Conservation (phyloP, 2,329 filamentous ascomycete species). For the Periconia macrospinosa region DNA sequence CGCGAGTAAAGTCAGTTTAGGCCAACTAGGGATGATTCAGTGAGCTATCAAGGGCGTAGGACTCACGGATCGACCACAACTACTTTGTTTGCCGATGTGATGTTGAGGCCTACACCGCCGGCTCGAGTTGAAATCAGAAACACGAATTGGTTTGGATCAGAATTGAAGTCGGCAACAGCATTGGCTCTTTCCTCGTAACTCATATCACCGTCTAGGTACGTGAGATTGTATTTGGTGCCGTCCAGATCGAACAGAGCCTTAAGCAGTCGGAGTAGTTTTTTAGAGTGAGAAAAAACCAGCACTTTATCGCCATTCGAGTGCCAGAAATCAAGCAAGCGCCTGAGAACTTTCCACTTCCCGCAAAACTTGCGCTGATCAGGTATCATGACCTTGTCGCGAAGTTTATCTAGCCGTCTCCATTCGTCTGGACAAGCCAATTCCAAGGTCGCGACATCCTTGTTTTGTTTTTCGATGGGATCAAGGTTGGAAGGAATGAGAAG, state of each 20-base stretch:
- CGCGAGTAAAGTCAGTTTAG: too few species aligned
- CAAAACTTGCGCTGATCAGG: constrained; percentile 89
- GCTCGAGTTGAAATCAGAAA: constrained; percentile 95
- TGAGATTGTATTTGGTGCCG: constrained; percentile 75
- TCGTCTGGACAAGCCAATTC: constrained; percentile 72
- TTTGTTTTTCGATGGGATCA: constrained; percentile 71
- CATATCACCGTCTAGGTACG: constrained; percentile 85
- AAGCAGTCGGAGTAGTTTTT: constrained; percentile 80
- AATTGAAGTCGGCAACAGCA: constrained; percentile 88
- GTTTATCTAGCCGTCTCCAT: constrained; percentile 74
- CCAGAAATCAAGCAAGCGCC: constrained; percentile 87
- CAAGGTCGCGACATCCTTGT: constrained; percentile 75
- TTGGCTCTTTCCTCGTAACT: constrained; percentile 79
- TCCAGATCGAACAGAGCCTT: constrained; percentile 85
- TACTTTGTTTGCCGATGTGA: constrained; percentile 96
- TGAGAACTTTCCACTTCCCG: constrained; percentile 93
- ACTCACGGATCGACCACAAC: constrained; percentile 94
- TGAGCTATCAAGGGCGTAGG: too few species aligned
- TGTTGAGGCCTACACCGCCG: constrained; percentile 91
- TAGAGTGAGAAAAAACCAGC: constrained; percentile 90
- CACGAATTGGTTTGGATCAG: constrained; percentile 83
- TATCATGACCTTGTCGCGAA: constrained; percentile 76
- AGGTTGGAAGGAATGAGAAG: constrained; percentile 72
- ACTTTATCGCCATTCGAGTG: constrained; percentile 89
- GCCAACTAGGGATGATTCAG: too few species aligned